Evolutionary conservation across 2,329 filamentous ascomycete genomes (phyloP).

Genomic region (Pestalotiopsis fici): DNA sequence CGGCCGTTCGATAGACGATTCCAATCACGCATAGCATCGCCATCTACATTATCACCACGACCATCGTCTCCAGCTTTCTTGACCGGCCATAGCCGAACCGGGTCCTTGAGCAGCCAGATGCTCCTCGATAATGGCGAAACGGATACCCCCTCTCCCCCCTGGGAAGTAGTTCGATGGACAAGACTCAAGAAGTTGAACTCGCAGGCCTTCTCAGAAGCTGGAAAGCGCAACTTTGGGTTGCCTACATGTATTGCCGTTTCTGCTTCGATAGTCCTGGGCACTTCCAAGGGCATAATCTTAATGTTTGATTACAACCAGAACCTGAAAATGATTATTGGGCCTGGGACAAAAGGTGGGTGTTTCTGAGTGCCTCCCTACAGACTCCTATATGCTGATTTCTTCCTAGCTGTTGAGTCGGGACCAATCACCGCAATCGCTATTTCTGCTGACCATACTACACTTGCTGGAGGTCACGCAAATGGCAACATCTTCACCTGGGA

Average conservation of each 20-base stretch:
- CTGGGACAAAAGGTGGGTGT: conserved; percentile 78
- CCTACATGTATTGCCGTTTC: conserved; percentile 90
- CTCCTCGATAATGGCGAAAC: conserved; percentile 62
- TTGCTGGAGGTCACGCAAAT: conserved; percentile 86
- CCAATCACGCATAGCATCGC: conserved; percentile 77
- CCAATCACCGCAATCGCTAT: conserved; percentile 84
- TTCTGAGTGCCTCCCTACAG: not conserved
- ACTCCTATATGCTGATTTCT: conserved; percentile 27
- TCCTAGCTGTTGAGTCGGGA: conserved; percentile 82
- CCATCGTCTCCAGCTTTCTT: conserved; percentile 78
- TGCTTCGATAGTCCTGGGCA: conserved; percentile 85
- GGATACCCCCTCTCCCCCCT: conserved; percentile 77
- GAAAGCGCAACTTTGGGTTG: conserved; percentile 87
- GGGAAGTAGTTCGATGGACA: conserved; percentile 97
- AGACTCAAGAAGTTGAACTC: conserved; percentile 85
- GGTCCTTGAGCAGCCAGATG: conserved; percentile 74
- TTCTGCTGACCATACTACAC: conserved; percentile 89
- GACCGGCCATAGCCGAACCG: conserved; percentile 75
- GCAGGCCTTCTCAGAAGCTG: conserved; percentile 89
- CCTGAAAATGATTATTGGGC: conserved; percentile 89
- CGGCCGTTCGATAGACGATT: conserved; percentile 95
- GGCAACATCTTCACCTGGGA: conserved; percentile 98
- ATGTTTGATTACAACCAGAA: conserved; percentile 98
- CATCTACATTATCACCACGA: conserved; percentile 62
- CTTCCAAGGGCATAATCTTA: conserved; percentile 89